Conservation (phyloP, 768 basidiomycete species). For the Leccinellum luteum region DNA sequence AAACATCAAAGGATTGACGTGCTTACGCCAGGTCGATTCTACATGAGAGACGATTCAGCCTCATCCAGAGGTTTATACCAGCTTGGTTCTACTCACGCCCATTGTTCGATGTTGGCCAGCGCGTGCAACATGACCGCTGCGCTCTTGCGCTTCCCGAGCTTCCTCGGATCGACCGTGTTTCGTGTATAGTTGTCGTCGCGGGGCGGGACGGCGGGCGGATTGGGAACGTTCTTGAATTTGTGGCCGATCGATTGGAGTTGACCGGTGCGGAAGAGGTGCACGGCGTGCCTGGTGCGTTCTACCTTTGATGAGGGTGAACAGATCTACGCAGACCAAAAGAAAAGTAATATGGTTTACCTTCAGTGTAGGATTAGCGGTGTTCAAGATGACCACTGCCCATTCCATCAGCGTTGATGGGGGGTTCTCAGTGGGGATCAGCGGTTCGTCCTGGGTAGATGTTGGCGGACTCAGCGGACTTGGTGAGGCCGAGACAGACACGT, state of each 20-base stretch:
- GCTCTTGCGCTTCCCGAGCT: conserved; percentile 65
- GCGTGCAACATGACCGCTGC: not conserved
- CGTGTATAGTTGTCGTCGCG: conserved; percentile 50
- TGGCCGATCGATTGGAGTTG: conserved; percentile 66
- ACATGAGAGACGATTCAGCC: not conserved
- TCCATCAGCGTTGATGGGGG: conserved; percentile 66
- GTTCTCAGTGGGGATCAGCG: conserved; percentile 10
- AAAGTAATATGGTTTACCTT: not conserved
- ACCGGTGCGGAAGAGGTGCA: conserved; percentile 66
- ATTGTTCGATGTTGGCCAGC: not conserved
- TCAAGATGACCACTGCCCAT: conserved; percentile 77
- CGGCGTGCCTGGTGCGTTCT: conserved; percentile 66
- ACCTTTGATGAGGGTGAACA: conserved; percentile 34
- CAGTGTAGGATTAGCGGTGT: conserved; percentile 43
- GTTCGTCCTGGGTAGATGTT: not conserved
- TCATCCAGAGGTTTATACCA: not conserved
- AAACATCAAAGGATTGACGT: not conserved
- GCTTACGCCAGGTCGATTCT: not conserved
- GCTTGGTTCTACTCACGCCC: not conserved
- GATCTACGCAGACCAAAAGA: not conserved
- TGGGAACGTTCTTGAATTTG: conserved; percentile 43
- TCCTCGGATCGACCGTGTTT: conserved; percentile 57
- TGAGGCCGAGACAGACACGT: not conserved
- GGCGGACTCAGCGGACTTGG: too few species aligned
- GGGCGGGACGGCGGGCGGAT: conserved; percentile 47